Conservation (phyloP, 1,284 basidiomycete species). For the Coniophora puteana region DNA sequence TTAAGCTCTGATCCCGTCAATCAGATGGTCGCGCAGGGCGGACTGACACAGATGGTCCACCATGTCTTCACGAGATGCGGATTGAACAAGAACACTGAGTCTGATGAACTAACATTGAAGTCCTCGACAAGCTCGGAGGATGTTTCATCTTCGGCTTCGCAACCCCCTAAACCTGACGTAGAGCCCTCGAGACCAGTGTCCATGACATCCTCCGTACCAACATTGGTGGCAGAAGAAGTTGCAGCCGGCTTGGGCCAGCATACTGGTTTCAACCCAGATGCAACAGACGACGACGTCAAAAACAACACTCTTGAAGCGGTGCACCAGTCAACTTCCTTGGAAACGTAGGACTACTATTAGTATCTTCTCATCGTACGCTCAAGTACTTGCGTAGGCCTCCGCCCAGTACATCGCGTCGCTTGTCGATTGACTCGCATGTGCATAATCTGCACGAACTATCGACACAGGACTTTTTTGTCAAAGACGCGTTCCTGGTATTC, state of each 20-base stretch:
- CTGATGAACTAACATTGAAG: constrained; percentile 17
- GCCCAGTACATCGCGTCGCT: constrained; percentile 13
- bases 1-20: constrained; percentile 87
- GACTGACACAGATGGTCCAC: constrained; percentile 95
- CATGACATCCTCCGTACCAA: no score
- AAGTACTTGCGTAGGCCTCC: neutral
- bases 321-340: no score
- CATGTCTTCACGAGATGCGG: constrained; percentile 86
- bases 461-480: constrained; percentile 84
- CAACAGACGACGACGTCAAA: no score
- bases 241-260: no score
- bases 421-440: constrained; percentile 9
- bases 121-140: constrained; percentile 24
- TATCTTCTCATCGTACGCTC: constrained; percentile 6
- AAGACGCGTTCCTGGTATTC: constrained; percentile 96
- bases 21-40: constrained; percentile 95
- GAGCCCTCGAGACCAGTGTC: constrained; percentile 7
- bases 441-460: constrained; percentile 33
- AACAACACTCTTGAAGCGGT: no score
- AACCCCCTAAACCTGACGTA: no score
- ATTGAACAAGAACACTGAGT: constrained; percentile 30
- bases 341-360: constrained; percentile 18
- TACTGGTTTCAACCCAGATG: no score
- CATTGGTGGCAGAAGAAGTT: neutral
- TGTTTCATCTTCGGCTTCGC: constrained; percentile 12